Base-by-base conservation (phyloP, 495 filamentous ascomycete genomes). In the Aspergillus egyptiacus region DNA sequence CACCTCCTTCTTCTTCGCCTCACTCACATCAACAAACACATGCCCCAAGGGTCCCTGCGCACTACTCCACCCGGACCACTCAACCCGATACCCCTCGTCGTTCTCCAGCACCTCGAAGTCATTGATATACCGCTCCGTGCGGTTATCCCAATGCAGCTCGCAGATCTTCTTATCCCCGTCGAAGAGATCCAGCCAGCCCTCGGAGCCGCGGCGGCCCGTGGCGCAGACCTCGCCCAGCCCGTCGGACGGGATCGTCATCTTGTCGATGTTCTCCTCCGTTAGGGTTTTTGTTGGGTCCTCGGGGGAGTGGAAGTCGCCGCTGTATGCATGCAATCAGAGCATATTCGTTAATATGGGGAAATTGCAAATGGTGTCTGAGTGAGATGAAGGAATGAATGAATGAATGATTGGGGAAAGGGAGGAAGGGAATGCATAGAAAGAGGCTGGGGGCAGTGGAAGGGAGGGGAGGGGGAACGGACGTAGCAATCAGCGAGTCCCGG, bases 61-160 rank as follows among this genome's bases (percentile, higher is more conserved):
- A 38, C 59, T 44, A 48, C 65, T 70, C 67, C 67, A 70, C 56
- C 67, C 67, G 30, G 60, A 54, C 55, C 60, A 55, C 55, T 62
- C 60, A 46, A 70, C 46, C 35, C 50, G 61, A 47, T 70, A 70
- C 36, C 61, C 57, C 39, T 62, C 52, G 47, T 42, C 60, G 10
- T 36, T 34, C 34, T 68, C 65, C 48, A 65, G 25, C 49, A 60
- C 50, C 55, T 70, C 67, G 25, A 70, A 61, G 19, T 61, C 40
- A 24, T 70, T 70, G 30, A 39, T 18, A 13, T 32, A 35, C 0
- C 58, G 53, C 28, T 58, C 59, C 6, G 54, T 50, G 15, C 65
- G 59, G 46, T 70, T 70, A 50, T 70, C 67, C 67, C 67, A 70
- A 42, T 70, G 67, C 13, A 70, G 57, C 43, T 70, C 67, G 39